phyloP scores from a whole-genome alignment of 2,329 filamentous ascomycete species.

The Nigrospora osmanthi region DNA sequence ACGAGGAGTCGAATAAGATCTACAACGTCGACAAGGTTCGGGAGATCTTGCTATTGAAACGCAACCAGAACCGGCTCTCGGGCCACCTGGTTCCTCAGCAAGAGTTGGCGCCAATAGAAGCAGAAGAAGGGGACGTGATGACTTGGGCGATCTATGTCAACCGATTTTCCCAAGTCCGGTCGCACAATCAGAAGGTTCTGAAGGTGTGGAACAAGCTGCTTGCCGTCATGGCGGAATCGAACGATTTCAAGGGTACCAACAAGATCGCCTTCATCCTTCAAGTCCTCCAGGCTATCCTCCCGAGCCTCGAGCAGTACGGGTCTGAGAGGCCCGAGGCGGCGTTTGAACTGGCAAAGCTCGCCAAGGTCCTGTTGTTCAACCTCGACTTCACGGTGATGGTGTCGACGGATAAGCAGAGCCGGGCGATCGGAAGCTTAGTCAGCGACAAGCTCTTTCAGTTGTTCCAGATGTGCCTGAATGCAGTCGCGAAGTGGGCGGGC shows the following conservation, averaged over 20 bases:
- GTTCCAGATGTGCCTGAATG: slow-evolving; percentile 78
- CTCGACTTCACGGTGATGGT: slow-evolving; percentile 47
- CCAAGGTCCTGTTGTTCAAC: slow-evolving; percentile 63
- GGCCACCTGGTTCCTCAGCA: slow-evolving; percentile 41
- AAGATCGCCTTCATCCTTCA: slow-evolving; percentile 77
- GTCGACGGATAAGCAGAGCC: slow-evolving; percentile 32
- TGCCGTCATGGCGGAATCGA: slow-evolving; percentile 73
- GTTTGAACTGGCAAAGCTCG: slow-evolving; percentile 69
- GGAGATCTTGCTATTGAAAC: slow-evolving; percentile 65
- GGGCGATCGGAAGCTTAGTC: slow-evolving; percentile 59
- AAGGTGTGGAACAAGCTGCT: slow-evolving; percentile 79
- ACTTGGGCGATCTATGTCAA: slow-evolving; percentile 58
- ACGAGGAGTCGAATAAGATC: slow-evolving; percentile 46
- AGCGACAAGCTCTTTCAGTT: slow-evolving; percentile 87
- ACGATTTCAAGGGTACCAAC: slow-evolving; percentile 66
- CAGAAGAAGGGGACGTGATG: slow-evolving; percentile 52
- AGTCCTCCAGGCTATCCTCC: slow-evolving; percentile 77
- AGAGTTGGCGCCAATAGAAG: slow-evolving; percentile 41
- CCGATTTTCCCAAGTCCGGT: slow-evolving; percentile 48
- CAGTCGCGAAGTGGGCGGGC: slow-evolving; percentile 66
- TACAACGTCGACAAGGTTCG: slow-evolving; percentile 66
- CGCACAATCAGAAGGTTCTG: slow-evolving; percentile 59
- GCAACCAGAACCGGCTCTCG: slow-evolving; percentile 49
- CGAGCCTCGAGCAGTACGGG: slow-evolving; percentile 75
- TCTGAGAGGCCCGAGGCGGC: slow-evolving; percentile 62